Percentiles rank a stretch among this genome's conserved stretches.
Conservation (phyloP, 2,329 filamentous ascomycete species). For the Coniochaeta sp. region DNA sequence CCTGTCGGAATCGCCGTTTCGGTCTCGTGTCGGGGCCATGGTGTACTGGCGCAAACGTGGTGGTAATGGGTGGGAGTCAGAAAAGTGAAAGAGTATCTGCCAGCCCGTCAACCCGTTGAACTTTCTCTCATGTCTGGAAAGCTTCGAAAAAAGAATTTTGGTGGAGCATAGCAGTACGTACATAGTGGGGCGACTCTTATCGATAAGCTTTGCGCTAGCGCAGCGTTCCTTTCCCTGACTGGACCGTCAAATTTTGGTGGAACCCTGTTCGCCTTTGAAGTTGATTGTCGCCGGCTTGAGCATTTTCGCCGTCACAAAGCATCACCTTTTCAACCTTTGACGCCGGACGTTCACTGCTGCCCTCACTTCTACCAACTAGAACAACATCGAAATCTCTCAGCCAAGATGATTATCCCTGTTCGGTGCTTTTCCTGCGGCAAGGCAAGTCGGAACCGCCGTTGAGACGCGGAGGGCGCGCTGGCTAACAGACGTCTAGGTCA, state of each 20-base stretch:
- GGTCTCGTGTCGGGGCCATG: constrained; percentile 10
- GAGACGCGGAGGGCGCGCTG: constrained; percentile 10
- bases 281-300: background rate
- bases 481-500: constrained; percentile 58
- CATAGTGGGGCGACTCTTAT: background rate
- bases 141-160: constrained; percentile 2
- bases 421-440: constrained; percentile 99
- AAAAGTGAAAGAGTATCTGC: background rate
- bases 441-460: constrained; percentile 44
- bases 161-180: background rate
- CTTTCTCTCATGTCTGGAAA: background rate
- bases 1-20: background rate
- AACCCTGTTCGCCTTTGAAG: background rate
- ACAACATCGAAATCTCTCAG: background rate
- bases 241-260: background rate
- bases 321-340: background rate
- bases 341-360: background rate
- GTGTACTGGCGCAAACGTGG: background rate
- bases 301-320: constrained; percentile 3
- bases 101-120: background rate
- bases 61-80: background rate
- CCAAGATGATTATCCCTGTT: constrained; percentile 94
- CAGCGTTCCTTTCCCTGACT: background rate
- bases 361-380: background rate
- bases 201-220: background rate